phyloP scores from a whole-genome alignment of 768 basidiomycete species.

The Tubosaeta sp. region DNA sequence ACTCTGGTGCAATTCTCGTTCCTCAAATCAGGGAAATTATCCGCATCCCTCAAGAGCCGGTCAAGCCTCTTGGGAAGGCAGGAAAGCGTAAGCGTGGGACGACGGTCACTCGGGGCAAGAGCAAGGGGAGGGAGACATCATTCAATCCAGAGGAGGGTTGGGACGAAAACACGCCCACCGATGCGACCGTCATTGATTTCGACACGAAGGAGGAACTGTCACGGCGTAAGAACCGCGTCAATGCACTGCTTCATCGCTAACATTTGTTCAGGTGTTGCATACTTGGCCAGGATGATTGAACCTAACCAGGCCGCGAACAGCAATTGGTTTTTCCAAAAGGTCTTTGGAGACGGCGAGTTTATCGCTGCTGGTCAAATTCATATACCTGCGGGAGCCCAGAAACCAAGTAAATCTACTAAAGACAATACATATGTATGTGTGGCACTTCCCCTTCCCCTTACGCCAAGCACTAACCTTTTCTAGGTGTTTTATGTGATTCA shows the following conservation, averaged over 20 bases:
- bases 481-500: conserved; percentile 80
- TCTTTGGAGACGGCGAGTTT: conserved; percentile 88
- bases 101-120: conserved; percentile 32
- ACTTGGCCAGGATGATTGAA: conserved; percentile 63
- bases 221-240: conserved; percentile 56
- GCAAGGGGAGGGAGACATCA: conserved; percentile 27
- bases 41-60: conserved; percentile 48
- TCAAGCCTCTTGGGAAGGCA: conserved; percentile 43
- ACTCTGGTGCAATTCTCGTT: conserved; percentile 48
- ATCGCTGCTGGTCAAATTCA: conserved; percentile 86
- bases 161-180: conserved; percentile 72
- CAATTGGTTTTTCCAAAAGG: conserved; percentile 83
- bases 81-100: conserved; percentile 33
- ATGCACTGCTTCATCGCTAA: background rate
- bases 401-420: conserved; percentile 83
- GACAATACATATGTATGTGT: conserved; percentile 87
- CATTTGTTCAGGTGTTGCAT: conserved; percentile 62
- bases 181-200: conserved; percentile 67
- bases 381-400: conserved; percentile 75
- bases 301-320: conserved; percentile 57
- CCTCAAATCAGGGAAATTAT: conserved; percentile 66
- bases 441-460: background rate
- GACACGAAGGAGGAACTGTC: conserved; percentile 54
- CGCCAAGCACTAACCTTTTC: background rate
- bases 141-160: conserved; percentile 72